Conservation (phyloP, 495 filamentous ascomycete genomes). For the Terfezia boudieri region DNA sequence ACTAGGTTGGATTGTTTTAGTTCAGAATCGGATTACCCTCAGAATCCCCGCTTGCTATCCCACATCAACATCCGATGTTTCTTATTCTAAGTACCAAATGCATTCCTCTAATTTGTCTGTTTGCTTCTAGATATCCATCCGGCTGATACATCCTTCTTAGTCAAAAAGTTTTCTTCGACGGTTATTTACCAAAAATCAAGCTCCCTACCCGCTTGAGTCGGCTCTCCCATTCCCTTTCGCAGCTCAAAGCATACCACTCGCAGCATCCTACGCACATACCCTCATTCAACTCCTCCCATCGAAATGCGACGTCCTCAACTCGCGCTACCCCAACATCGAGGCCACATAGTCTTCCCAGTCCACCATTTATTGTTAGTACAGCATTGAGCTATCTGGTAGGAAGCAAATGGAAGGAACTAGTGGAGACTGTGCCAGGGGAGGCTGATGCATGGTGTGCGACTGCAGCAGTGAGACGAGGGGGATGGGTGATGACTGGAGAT, state of each 20-base stretch:
- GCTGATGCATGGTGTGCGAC: conserved; percentile 12
- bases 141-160: no score
- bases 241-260: conserved; percentile 5
- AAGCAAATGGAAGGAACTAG: conserved; percentile 1
- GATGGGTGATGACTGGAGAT: conserved; percentile 12
- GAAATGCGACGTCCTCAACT: background rate
- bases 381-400: conserved; percentile 1
- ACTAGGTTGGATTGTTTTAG: no score
- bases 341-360: conserved; percentile 1
- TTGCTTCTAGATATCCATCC: no score
- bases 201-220: conserved; percentile 29
- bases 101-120: no score
- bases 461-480: conserved; percentile 5
- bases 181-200: conserved; percentile 42
- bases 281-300: background rate
- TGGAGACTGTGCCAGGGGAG: conserved; percentile 10
- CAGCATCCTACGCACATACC: conserved; percentile 2
- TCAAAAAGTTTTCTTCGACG: conserved; percentile 48
- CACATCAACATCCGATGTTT: no score
- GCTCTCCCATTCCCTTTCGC: conserved; percentile 17
- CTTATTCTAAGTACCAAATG: no score
- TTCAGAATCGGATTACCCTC: no score
- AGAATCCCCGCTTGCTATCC: no score
- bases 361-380: conserved; percentile 11
- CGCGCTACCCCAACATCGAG: background rate